A percentile compares a stretch with the other conserved stretches of the same genome.
Conservation (phyloP, 345 rosid species). For the Euphorbia tirucalli region DNA sequence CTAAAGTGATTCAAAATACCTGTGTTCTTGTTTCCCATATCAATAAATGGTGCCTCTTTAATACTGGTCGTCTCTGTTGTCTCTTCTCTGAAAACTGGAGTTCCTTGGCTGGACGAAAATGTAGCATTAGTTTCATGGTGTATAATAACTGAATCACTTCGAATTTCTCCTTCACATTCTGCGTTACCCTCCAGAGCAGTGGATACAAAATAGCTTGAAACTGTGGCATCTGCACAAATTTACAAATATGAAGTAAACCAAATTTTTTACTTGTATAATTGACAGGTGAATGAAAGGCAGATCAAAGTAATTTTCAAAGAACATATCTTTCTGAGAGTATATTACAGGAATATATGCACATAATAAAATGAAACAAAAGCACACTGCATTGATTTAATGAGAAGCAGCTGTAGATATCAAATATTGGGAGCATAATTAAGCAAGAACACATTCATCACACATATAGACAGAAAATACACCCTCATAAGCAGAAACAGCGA, state of each 20-base stretch:
- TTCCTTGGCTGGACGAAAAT: slow-evolving; percentile 12
- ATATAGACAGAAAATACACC: not conserved
- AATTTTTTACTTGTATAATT: not conserved
- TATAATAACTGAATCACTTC: not conserved
- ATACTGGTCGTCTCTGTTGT: not conserved
- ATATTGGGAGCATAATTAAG: not conserved
- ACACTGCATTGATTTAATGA: not conserved
- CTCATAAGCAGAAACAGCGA: not conserved
- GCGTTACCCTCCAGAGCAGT: not conserved
- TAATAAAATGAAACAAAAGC: not conserved
- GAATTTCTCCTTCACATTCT: not conserved
- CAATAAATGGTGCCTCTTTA: not conserved
- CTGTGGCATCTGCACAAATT: not conserved
- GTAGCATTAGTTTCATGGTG: slow-evolving; percentile 2
- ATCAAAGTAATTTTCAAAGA: not conserved
- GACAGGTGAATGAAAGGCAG: not conserved
- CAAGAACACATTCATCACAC: not conserved
- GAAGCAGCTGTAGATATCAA: not conserved
- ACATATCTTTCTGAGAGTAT: not conserved
- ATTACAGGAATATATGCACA: not conserved
- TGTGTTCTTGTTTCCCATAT: not conserved
- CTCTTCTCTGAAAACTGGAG: not conserved
- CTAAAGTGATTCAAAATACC: slow-evolving; percentile 9
- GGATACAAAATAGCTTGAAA: not conserved
- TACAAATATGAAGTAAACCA: not conserved